These are phyloP conservation scores for Larix sibirica DNA, from an alignment of 83 land plant genomes.

Conservation along the genomic window DNA sequence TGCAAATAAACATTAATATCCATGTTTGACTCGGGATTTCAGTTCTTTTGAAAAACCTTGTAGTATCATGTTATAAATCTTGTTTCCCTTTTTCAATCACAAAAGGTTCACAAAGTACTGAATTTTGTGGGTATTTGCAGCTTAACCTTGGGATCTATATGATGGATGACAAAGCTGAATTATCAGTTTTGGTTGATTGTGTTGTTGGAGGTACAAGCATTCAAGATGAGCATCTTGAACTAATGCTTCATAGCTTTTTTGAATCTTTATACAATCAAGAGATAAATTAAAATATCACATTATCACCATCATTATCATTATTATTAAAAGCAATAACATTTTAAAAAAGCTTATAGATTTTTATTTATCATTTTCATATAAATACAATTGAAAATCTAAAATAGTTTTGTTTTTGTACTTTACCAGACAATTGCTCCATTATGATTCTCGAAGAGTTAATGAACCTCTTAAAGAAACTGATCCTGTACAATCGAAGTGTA, in stretches of 20 bases:
- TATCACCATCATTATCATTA: background rate
- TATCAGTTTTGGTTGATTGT: constrained; percentile 88
- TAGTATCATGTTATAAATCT: constrained; percentile 4
- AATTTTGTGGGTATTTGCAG: constrained; percentile 32
- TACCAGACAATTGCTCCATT: constrained; percentile 63
- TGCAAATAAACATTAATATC: background rate
- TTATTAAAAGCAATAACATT: background rate
- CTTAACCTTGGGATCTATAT: constrained; percentile 84
- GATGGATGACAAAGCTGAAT: constrained; percentile 57
- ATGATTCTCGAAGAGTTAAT: constrained; percentile 77
- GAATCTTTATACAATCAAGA: background rate
- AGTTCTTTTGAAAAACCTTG: background rate
- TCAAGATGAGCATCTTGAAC: constrained; percentile 78
- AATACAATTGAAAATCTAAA: background rate
- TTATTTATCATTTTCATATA: background rate
- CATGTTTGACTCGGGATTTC: background rate
- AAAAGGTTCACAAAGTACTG: background rate
- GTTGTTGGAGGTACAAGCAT: constrained; percentile 86
- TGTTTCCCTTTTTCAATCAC: constrained; percentile 9
- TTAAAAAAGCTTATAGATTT: background rate
- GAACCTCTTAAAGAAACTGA: constrained; percentile 82
- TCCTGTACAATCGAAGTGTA: constrained; percentile 50
- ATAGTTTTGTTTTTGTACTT: background rate
- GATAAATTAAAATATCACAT: background rate
- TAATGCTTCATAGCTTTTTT: constrained; percentile 84